These are phyloP conservation scores for Saccharomyces hybrid DNA, from an alignment of 1,139 yeast genomes.

Conservation along the genomic window DNA sequence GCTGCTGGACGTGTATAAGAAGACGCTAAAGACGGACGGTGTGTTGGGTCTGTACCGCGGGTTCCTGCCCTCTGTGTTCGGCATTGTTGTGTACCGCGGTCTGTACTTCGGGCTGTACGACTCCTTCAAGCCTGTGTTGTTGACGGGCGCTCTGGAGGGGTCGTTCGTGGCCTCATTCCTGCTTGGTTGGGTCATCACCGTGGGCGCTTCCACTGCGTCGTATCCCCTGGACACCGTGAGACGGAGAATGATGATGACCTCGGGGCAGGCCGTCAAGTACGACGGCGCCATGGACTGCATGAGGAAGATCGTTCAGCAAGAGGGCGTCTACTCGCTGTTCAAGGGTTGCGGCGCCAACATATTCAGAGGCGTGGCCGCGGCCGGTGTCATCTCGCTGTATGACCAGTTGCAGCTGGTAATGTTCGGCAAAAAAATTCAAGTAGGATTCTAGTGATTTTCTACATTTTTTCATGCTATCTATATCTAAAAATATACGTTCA, in stretches of 20 bases:
- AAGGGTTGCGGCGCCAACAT: constrained; percentile 86
- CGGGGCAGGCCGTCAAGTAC: constrained; percentile 74
- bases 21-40: constrained; percentile 71
- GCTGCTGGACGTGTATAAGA: constrained; percentile 67
- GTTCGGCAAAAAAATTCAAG: constrained; percentile 68
- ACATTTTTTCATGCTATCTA: background rate
- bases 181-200: constrained; percentile 74
- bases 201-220: constrained; percentile 72
- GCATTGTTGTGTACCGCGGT: constrained; percentile 79
- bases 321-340: constrained; percentile 66
- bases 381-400: constrained; percentile 76
- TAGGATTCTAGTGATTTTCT: constrained; percentile 13
- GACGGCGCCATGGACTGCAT: constrained; percentile 69
- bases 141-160: constrained; percentile 66
- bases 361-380: constrained; percentile 84
- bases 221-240: constrained; percentile 78
- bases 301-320: constrained; percentile 61
- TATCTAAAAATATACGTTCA: background rate
- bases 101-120: constrained; percentile 76
- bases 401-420: constrained; percentile 68
- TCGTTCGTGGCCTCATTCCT: constrained; percentile 66
- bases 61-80: constrained; percentile 74
- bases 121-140: constrained; percentile 67
- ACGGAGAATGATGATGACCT: constrained; percentile 86
- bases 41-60: constrained; percentile 78